Evolutionary conservation across 1,284 basidiomycete species (phyloP).

Genomic region (Heterobasidion occidentale): DNA sequence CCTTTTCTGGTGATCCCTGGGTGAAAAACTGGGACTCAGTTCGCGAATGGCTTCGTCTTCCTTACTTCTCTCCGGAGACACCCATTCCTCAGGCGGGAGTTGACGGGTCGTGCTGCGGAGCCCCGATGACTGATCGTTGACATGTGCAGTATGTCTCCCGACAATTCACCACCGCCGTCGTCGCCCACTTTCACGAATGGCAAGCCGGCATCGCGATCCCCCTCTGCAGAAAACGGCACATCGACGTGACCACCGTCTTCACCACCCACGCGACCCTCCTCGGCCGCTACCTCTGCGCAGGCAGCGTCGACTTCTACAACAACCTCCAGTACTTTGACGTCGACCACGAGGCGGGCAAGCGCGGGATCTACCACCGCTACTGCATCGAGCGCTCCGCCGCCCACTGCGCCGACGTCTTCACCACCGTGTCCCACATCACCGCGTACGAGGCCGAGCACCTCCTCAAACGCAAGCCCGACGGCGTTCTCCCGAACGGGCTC

Average conservation of each 20-base stretch:
- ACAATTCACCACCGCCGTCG: slow-evolving; percentile 77
- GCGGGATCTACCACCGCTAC: slow-evolving; percentile 89
- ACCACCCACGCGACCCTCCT: slow-evolving; percentile 98
- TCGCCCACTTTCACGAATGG: slow-evolving; percentile 99
- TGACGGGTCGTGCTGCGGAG: no score
- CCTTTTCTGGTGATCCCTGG: no score
- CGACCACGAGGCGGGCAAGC: slow-evolving; percentile 97
- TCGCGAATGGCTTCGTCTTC: no score
- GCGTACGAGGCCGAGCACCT: slow-evolving; percentile 96
- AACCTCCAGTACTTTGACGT: slow-evolving; percentile 99
- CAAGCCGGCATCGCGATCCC: slow-evolving; percentile 97
- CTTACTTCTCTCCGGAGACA: no score
- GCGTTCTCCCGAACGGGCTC: slow-evolving; percentile 95
- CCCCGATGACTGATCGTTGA: no score
- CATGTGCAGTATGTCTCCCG: slow-evolving; percentile 64
- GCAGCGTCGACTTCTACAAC: slow-evolving; percentile 98
- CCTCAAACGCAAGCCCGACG: slow-evolving; percentile 96
- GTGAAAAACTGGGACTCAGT: no score
- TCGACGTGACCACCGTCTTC: slow-evolving; percentile 97
- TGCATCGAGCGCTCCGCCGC: slow-evolving; percentile 94
- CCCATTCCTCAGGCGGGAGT: no score
- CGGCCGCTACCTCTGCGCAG: slow-evolving; percentile 96
- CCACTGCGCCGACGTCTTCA: slow-evolving; percentile 97
- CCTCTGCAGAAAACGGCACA: slow-evolving; percentile 90
- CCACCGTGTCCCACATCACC: slow-evolving; percentile 96